A percentile compares a stretch with the other conserved stretches of the same genome.
phyloP scores from a whole-genome alignment of 2,329 filamentous ascomycete species.

The Fusarium chlamydosporum region DNA sequence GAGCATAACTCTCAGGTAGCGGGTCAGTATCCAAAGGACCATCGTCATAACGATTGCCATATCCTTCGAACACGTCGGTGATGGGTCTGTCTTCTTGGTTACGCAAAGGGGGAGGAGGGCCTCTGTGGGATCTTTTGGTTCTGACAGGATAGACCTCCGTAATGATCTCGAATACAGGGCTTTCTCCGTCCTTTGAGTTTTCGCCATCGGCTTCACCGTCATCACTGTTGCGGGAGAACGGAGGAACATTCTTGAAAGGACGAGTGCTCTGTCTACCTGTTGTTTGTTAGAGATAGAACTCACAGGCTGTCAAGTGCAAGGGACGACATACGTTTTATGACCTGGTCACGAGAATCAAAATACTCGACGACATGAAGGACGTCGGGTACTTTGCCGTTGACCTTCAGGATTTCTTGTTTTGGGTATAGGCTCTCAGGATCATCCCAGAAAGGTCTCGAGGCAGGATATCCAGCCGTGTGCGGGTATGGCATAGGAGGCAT shows the following conservation, averaged over 20 bases:
- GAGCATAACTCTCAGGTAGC: constrained; percentile 46
- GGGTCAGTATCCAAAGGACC: constrained; percentile 47
- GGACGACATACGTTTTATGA: constrained; percentile 56
- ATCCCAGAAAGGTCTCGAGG: background rate
- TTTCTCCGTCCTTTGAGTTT: constrained; percentile 34
- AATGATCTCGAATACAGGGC: constrained; percentile 61
- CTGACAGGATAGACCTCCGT: constrained; percentile 55
- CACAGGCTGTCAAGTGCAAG: background rate
- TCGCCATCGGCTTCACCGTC: constrained; percentile 40
- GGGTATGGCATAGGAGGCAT: constrained; percentile 4
- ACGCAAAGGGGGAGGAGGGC: constrained; percentile 19
- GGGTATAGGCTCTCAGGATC: constrained; percentile 3
- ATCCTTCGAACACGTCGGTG: constrained; percentile 49
- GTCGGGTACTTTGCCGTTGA: constrained; percentile 58
- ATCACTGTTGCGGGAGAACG: constrained; percentile 35
- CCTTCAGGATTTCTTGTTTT: constrained; percentile 40
- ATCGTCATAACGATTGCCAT: constrained; percentile 48
- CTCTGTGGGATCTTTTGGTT: constrained; percentile 2
- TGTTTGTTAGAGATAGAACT: constrained; percentile 28
- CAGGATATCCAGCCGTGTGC: background rate
- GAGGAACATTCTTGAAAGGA: constrained; percentile 56
- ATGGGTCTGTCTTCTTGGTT: constrained; percentile 49
- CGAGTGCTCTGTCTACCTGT: constrained; percentile 57
- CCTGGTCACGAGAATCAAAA: constrained; percentile 52
- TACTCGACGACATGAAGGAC: constrained; percentile 61